phyloP scores from a whole-genome alignment of 306 rosid genomes.

The Glycine soja region DNA sequence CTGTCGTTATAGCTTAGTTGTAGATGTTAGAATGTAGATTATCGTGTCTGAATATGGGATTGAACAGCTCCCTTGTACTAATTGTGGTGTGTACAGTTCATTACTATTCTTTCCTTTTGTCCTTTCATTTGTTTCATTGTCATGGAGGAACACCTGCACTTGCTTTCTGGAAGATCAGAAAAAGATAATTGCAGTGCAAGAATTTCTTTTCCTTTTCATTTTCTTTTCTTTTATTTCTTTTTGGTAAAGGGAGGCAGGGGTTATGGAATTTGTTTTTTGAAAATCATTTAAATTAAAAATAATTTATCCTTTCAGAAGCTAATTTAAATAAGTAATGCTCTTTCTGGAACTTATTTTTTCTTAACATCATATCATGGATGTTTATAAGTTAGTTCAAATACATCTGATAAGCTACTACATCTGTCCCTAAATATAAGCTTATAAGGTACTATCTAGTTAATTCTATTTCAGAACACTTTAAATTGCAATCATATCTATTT shows the following conservation, averaged over 20 bases:
- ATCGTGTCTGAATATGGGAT: conserved; percentile 52
- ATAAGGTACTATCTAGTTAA: too few species aligned
- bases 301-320: background rate
- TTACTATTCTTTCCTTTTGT: conserved; percentile 36
- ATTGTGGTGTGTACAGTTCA: conserved; percentile 58
- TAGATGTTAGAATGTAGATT: conserved; percentile 57
- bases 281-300: background rate
- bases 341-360: too few species aligned
- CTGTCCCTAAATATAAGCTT: too few species aligned
- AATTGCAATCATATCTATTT: too few species aligned
- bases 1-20: conserved; percentile 46
- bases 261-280: background rate
- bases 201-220: background rate
- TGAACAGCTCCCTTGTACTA: conserved; percentile 39
- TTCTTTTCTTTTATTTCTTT: background rate
- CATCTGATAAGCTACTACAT: too few species aligned
- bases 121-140: conserved; percentile 41
- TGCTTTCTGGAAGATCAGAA: conserved; percentile 34
- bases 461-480: too few species aligned
- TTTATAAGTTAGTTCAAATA: too few species aligned
- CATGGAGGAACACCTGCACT: conserved; percentile 28
- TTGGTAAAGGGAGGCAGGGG: background rate
- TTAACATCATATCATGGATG: too few species aligned
- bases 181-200: conserved; percentile 10
- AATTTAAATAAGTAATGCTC: too few species aligned